Percentiles rank a stretch among this genome's conserved stretches.
phyloP scores from a whole-genome alignment of 805 yeast genomes.

The Suhomyces vadensis region DNA sequence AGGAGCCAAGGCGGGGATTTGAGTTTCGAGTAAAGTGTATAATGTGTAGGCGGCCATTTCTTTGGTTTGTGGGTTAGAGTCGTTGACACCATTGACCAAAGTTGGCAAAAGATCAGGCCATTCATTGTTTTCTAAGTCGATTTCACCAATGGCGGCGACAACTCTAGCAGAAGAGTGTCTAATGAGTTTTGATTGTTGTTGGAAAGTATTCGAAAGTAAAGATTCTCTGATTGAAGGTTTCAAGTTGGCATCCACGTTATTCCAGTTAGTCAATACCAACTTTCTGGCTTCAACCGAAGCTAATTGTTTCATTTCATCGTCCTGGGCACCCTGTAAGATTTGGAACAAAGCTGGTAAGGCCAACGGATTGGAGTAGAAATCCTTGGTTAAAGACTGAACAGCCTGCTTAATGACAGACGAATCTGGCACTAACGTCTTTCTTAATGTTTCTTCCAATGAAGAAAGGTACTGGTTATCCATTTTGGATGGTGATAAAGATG shows the following conservation, averaged over 20 bases:
- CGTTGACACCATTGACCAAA: slow-evolving; percentile 60
- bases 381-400: slow-evolving; percentile 67
- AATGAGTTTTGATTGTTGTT: slow-evolving; percentile 60
- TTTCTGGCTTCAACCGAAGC: slow-evolving; percentile 98
- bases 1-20: slow-evolving; percentile 54
- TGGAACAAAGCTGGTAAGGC: slow-evolving; percentile 83
- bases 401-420: slow-evolving; percentile 81
- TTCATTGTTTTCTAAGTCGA: slow-evolving; percentile 59
- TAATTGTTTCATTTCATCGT: slow-evolving; percentile 76
- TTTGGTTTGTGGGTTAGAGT: slow-evolving; percentile 53
- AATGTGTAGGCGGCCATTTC: slow-evolving; percentile 84
- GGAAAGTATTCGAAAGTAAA: slow-evolving; percentile 69
- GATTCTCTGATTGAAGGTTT: slow-evolving; percentile 66
- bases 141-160: slow-evolving; percentile 78
- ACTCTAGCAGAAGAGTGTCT: slow-evolving; percentile 91
- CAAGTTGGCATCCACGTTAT: slow-evolving; percentile 44
- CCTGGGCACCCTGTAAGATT: slow-evolving; percentile 67
- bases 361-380: slow-evolving; percentile 67
- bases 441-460: slow-evolving; percentile 75
- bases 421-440: slow-evolving; percentile 79
- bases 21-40: slow-evolving; percentile 73
- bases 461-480: slow-evolving; percentile 75
- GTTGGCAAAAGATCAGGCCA: slow-evolving; percentile 81
- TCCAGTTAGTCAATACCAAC: slow-evolving; percentile 74
- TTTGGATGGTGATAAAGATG: slow-evolving; percentile 7